Base-by-base conservation (phyloP, 1,284 basidiomycete species). In the Cutaneotrichosporon spelunceum region DNA sequence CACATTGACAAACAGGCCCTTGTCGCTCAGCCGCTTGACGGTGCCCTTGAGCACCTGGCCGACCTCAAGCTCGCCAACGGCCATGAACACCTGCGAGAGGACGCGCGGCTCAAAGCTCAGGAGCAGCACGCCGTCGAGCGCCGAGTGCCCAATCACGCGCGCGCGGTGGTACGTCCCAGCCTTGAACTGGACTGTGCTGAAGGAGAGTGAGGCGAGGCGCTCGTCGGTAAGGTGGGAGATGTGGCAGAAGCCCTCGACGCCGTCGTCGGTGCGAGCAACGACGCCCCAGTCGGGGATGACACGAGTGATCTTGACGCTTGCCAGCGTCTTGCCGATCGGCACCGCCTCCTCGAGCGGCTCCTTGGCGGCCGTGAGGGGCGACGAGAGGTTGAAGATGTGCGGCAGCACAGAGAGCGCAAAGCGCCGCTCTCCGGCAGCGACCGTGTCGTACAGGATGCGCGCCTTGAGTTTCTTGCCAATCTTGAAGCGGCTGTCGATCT, bases 211-310 rank as follows among this genome's bases (percentile, higher is more conserved):
- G 13, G 89, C 85, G 27, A 94, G 82, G 72, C 94, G 92, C 57
- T 94, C 91, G 75, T 99, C 94, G 19, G 93, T 89, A 27, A 90
- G 84, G 76, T 94, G 91, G 13, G 95, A 97, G 71, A 98, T 97
- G 91, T 96, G 93, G 47, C 91, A 85, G 74, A 93, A 94, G 10
- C 90, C 93, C 65, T 87, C 83, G 14, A 89, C 72, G 1, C 83
- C 84, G 9, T 87, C 81, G 56, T 83, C 81, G 21, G 91, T 82
- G 64, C 87, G 84, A 53, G 89, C 85, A 45, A 88, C 81, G 1
- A 94, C 75, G 9, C 94, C 94, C 72, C 89, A 88, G 69, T 95
- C 93, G 33, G 84, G 74, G 70, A 95, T 89, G 5, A 93, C 84
- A 54, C 86, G 81, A 11, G 83, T 77, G 9, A 97, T 86, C 71